Base-by-base conservation (phyloP, 1,284 basidiomycete genomes). In the Ustilago cynodontis region DNA sequence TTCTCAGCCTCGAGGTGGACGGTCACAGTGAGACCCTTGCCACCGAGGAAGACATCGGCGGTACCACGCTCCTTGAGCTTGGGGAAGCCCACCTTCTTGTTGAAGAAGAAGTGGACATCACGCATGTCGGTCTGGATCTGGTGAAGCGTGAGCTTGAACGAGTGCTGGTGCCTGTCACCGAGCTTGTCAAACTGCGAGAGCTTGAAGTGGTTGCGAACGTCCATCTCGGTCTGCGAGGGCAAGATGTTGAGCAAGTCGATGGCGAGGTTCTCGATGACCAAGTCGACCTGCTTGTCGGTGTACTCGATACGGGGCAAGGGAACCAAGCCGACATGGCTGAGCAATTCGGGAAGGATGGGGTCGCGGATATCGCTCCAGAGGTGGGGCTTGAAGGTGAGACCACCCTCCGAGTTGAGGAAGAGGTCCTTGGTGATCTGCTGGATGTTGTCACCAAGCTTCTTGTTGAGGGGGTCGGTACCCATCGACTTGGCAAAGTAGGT, bases 51-150 rank as follows among this genome's bases (percentile, higher is more conserved):
- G 11, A 98, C 92, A 85, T 98, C 96, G 22, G 95, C 95, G 33
- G 96, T 87, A 77, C 95, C 96, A n/a, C 91, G 91, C 88, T 98
- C 96, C 50, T 88, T 90, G 84, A 97, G 87, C 88, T 92, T 93
- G 11, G 92, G 91, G 81, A 93, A 90, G 5, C 93, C 93, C 0
- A 88, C 84, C 53, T 88, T 79, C 71, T 85, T 85, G 59, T 80
- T 76, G 69, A 83, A 79, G 62, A 92, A 94, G 86, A 97, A 96
- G 14, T 92, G 91, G 22, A 97, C 93, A 81, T 97, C 94, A 43
- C 92, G 90, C 89, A 97, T 92, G 83, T 96, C 94, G n/a, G 93
- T 92, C 86, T 98, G 95, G 82, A 98, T 93, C 87, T 98, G 95
- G 29, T 88, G 88, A 85, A 84, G 66, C 7, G 71, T 71, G 50